A percentile compares a stretch with the other conserved stretches of the same genome.
These are phyloP conservation scores for Ascochyta viciae-villosae DNA, from an alignment of 2,329 filamentous ascomycete genomes.

Conservation along the genomic window DNA sequence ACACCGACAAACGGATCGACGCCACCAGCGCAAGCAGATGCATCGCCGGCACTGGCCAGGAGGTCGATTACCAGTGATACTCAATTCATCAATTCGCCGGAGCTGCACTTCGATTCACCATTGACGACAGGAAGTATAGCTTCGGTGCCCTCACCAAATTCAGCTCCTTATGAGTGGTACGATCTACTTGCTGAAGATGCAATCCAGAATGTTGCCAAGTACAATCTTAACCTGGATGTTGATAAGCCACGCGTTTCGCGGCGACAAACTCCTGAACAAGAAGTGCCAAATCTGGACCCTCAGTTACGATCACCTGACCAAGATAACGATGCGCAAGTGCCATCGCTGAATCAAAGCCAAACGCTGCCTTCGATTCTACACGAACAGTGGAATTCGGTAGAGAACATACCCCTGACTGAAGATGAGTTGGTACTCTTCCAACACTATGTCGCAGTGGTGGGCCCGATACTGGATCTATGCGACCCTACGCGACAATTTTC, in stretches of 20 bases:
- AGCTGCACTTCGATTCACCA: slow-evolving; percentile 42
- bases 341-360: slow-evolving; percentile 11
- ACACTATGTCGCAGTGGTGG: slow-evolving; percentile 49
- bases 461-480: slow-evolving; percentile 54
- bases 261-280: slow-evolving; percentile 33
- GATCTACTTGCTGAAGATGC: slow-evolving; percentile 57
- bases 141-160: slow-evolving; percentile 50
- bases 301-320: slow-evolving; percentile 20
- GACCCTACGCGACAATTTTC: slow-evolving; percentile 52
- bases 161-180: slow-evolving; percentile 59
- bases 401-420: slow-evolving; percentile 38
- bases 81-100: slow-evolving; percentile 35
- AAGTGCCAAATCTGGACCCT: slow-evolving; percentile 23
- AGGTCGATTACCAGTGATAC: slow-evolving; percentile 29
- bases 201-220: slow-evolving; percentile 45
- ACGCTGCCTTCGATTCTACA: slow-evolving; percentile 16
- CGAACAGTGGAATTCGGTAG: slow-evolving; percentile 36
- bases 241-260: slow-evolving; percentile 35
- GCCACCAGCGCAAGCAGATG: slow-evolving; percentile 26
- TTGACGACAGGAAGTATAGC: slow-evolving; percentile 31
- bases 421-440: slow-evolving; percentile 51
- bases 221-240: slow-evolving; percentile 42
- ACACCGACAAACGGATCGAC: slow-evolving; percentile 20
- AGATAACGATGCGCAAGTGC: slow-evolving; percentile 7
- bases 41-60: slow-evolving; percentile 28